Evolutionary conservation across 495 filamentous ascomycete genomes (phyloP).

Genomic region (Penicillium ochrochloron): DNA sequence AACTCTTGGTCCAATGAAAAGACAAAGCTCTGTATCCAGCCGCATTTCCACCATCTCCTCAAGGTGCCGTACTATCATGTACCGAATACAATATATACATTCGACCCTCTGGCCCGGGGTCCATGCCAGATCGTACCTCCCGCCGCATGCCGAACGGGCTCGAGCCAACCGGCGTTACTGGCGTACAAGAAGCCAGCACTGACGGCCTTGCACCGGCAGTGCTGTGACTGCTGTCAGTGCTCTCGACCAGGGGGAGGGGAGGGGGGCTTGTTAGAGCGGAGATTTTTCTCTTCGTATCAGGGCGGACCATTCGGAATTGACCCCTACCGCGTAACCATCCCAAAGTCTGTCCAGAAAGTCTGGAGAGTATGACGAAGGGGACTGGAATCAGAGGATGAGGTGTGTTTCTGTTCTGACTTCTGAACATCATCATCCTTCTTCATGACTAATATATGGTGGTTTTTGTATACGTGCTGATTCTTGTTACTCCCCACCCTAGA

Average conservation of each 20-base stretch:
- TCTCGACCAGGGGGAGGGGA: neutral
- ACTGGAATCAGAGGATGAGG: neutral
- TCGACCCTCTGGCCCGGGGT: neutral
- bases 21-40: neutral
- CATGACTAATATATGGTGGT: neutral
- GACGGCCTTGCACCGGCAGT: neutral
- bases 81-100: neutral
- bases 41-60: neutral
- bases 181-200: neutral
- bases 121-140: slow-evolving; percentile 5
- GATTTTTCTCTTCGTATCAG: slow-evolving; percentile 21
- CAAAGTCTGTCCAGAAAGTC: slow-evolving; percentile 3
- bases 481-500: neutral
- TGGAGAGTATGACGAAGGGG: slow-evolving; percentile 27
- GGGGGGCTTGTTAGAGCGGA: neutral
- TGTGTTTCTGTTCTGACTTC: neutral
- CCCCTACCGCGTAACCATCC: slow-evolving; percentile 31
- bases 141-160: slow-evolving; percentile 4
- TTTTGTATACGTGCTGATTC: neutral
- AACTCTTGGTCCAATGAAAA: neutral
- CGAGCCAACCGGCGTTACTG: slow-evolving; percentile 1
- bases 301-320: slow-evolving; percentile 32
- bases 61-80: neutral
- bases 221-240: neutral
- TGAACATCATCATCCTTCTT: neutral